Base-by-base conservation (phyloP, 140 eudicot species). In the Eryngium alpinum region DNA sequence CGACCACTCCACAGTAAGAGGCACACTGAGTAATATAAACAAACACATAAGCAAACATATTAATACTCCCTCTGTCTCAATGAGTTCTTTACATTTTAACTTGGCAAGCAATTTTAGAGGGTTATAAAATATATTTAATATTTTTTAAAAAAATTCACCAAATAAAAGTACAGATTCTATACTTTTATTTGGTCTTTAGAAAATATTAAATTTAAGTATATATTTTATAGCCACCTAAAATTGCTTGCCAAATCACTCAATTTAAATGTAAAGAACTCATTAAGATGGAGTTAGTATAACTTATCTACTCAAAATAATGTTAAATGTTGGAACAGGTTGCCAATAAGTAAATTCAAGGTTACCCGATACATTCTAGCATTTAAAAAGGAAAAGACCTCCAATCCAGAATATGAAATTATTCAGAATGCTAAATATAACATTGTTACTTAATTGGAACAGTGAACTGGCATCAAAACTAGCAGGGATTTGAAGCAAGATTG, bases 1-100 rank as follows among this genome's bases (percentile, higher is more conserved):
- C 49, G 99, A 96, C 99, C 99, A 96, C 90, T 92, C 99, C 87
- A 96, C 44, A 50, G 96, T 90, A 56, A 91, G 78, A 62, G 99
- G 99, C 84, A 93, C 91, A 81, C 99, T 96, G 96, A 71, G 60
- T 57, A 79, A 65, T 19, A 76, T n/a, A 77, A 65, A 5, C 31
- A 33, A 22, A 33, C 63, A 79, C 60, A 71, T 34, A 71, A 71
- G 28, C 46, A 17, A 73, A 52, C 51, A 74, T 25, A 81, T 62
- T n/a, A n/a, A n/a, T n/a, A n/a, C n/a, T n/a, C n/a, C n/a, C n/a
- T n/a, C n/a, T n/a, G n/a, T n/a, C n/a, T n/a, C n/a, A n/a, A n/a
- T n/a, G n/a, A n/a, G n/a, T n/a, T n/a, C n/a, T n/a, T n/a, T n/a
- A n/a, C n/a, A n/a, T n/a, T n/a, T n/a, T n/a, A n/a, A n/a, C n/a